Evolutionary conservation across 257 asterid genomes (phyloP), one percentile per base, ranked within the genome.

Genomic region (Jacaranda copaia): DNA sequence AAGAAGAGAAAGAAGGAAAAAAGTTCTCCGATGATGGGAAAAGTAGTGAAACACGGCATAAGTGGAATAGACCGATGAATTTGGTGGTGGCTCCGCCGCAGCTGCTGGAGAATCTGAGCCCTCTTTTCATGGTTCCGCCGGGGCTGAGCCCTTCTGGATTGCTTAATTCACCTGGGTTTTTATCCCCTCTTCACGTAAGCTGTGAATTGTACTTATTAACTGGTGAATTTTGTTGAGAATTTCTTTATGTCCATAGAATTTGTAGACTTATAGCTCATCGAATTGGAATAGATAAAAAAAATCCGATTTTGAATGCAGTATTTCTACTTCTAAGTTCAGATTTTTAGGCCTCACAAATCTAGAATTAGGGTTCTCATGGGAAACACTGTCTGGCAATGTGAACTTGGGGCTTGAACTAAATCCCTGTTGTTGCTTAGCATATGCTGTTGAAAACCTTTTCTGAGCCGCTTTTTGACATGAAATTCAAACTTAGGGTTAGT

Each of bases 171-270:
- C 97, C 97, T 15, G 93, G 85, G 9, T 91, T 88, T 81, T 75
- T 89, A 53, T 87, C 97, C 32, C 97, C 99, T 11, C 92, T 92
- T 82, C 96, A 91, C 90, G 99, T 91, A 57, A 63, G 59, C 55
- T 55, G 68, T 58, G 6, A 8, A 56, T 82, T 19, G 2, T 15
- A 4, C 38, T 0, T 7, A 18, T 52, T 35, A 5, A 42, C n/a
- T 36, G 5, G 19, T 45, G 20, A 10, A 40, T 55, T 46, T n/a
- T 2, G 65, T 16, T 9, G 18, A n/a, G 40, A 53, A 20, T 18
- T 53, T 58, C 18, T 15, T 72, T 58, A 43, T 32, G 12, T 58
- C 65, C 46, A 2, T 70, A 1, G 11, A 51, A 32, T 25, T 78
- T 74, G 8, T 55, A 5, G 25, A 25, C 18, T 55, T 55, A 18